Percentiles rank a stretch among this genome's conserved stretches.
These are phyloP conservation scores for Recurvomyces mirabilis DNA, from an alignment of 495 filamentous ascomycete species.

Conservation along the genomic window DNA sequence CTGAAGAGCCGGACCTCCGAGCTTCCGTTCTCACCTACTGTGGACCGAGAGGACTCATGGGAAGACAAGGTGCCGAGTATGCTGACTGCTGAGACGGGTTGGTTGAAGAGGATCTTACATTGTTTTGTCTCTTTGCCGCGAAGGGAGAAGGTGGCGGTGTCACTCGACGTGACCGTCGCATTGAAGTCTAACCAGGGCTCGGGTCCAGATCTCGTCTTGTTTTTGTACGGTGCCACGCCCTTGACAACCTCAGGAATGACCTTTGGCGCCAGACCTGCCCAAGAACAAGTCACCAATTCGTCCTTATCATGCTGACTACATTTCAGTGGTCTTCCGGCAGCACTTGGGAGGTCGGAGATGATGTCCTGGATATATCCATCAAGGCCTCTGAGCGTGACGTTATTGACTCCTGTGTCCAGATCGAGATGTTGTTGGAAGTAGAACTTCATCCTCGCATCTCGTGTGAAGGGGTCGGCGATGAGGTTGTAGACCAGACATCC, in stretches of 20 bases:
- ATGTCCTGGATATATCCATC: conserved; percentile 57
- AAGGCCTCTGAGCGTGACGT: conserved; percentile 60
- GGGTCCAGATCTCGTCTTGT: background rate
- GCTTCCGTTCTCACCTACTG: conserved; percentile 41
- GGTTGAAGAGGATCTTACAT: conserved; percentile 55
- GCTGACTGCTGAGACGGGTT: conserved; percentile 48
- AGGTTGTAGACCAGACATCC: conserved; percentile 82
- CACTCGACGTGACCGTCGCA: conserved; percentile 34
- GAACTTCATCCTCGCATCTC: conserved; percentile 64
- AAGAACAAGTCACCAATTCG: conserved; percentile 46
- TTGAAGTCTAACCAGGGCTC: conserved; percentile 41
- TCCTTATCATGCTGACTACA: conserved; percentile 34
- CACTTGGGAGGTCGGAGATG: conserved; percentile 57
- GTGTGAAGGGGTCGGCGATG: conserved; percentile 77
- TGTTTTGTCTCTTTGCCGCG: conserved; percentile 55
- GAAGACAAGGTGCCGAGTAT: conserved; percentile 51
- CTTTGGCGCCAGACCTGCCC: conserved; percentile 53
- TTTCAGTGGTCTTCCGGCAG: conserved; percentile 46
- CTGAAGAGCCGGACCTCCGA: conserved; percentile 58
- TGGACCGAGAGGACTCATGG: conserved; percentile 41
- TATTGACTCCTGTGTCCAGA: conserved; percentile 58
- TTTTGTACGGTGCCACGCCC: background rate
- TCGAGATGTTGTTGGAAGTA: conserved; percentile 78
- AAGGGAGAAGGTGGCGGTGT: conserved; percentile 48
- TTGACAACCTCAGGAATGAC: conserved; percentile 35